Evolutionary conservation across 257 asterid genomes (phyloP), one percentile per base, ranked within the genome.

Genomic region (Parsonsia alboflavescens): DNA sequence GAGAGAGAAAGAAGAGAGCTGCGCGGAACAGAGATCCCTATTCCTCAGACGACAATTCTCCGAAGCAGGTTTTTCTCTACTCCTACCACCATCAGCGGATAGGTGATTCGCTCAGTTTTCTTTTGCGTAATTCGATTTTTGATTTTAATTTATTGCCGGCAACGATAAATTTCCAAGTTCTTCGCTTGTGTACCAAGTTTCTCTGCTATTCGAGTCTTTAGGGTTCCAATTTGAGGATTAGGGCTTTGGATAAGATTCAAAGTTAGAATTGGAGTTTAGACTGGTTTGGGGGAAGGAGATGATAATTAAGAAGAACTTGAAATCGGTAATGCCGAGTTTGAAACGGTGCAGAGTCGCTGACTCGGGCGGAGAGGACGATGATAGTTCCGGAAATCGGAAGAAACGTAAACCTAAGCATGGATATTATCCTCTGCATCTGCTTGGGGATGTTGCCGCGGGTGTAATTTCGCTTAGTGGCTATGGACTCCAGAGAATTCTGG

Each of bases 291-390:
- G 10, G 66, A 39, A 13, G 74, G 81, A 62, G 86, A 93, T 94
- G 98, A 95, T 95, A 69, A 92, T 95, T 19, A 90, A 92, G 92
- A 89, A 82, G 84, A 90, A 86, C 85, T 84, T 91, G 88, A 92
- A 95, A 90, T 83, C 93, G 76, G 99, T 89, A 92, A 90, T 95
- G 98, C 97, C 98, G 91, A 86, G 75, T 82, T 75, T 89, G 86
- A 92, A 92, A 83, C 90, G 99, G 62, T 86, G 93, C 83, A 88
- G 99, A 19, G 80, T 59, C 71, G 81, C 78, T 65, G 96, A 83
- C 59, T 85, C 90, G 75, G 88, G 75, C 42, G 93, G 81, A 8
- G 96, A 83, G 42, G 99, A 88, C 80, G 93, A 93, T 46, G 89
- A 83, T 33, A 81, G 85, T 6, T 77, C 84, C 58, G 81, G 78